A percentile compares a stretch with the other conserved stretches of the same genome.
phyloP scores from a whole-genome alignment of 2,329 filamentous ascomycete species.

The Knufia fluminis region DNA sequence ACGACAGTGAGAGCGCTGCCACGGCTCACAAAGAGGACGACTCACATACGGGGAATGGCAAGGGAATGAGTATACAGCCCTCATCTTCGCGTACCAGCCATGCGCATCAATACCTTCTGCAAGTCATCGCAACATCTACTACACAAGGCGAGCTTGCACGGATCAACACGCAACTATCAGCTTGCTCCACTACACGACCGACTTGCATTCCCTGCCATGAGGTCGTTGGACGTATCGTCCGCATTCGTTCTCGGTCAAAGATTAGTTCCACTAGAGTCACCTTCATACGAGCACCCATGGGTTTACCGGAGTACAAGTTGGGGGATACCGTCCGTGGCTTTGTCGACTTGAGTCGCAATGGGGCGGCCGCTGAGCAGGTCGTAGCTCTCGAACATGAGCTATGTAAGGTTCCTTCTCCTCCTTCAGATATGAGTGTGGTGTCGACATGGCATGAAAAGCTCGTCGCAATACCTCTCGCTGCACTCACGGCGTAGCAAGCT shows the following conservation, averaged over 20 bases:
- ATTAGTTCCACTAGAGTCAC: constrained; percentile 12
- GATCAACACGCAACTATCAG: constrained; percentile 20
- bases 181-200: constrained; percentile 24
- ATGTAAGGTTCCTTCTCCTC: constrained; percentile 1
- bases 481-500: constrained; percentile 35
- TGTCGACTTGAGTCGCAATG: constrained; percentile 30
- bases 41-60: too few species aligned
- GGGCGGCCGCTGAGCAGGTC: constrained; percentile 34
- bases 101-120: constrained; percentile 29
- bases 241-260: neutral
- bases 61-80: too few species aligned
- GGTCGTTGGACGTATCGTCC: constrained; percentile 30
- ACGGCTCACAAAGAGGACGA: too few species aligned
- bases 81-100: too few species aligned
- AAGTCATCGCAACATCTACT: constrained; percentile 32
- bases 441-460: constrained; percentile 22
- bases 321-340: constrained; percentile 34
- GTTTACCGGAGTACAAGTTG: constrained; percentile 30
- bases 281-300: neutral
- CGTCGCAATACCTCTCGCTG: constrained; percentile 31
- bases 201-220: constrained; percentile 34
- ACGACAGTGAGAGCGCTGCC: too few species aligned
- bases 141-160: constrained; percentile 31
- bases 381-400: constrained; percentile 32
- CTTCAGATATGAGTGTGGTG: constrained; percentile 29